Percentiles rank a stretch among this genome's conserved stretches.
Evolutionary conservation across 768 basidiomycete species (phyloP).

Genomic region (Mycena kentingensis): DNA sequence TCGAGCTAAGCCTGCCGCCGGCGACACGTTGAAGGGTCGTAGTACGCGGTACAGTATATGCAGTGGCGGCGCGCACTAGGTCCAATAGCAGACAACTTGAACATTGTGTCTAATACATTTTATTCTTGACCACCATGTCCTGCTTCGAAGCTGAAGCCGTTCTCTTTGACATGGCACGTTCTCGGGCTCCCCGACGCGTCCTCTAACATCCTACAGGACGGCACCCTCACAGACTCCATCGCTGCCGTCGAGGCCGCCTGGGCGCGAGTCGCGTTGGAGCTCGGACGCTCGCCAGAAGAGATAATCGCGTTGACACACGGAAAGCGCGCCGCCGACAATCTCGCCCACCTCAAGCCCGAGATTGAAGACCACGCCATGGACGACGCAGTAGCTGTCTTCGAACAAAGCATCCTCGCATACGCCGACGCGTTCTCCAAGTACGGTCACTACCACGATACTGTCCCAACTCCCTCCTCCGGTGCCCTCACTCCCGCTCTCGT

Average conservation of each 20-base stretch:
- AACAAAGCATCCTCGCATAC: conserved; percentile 64
- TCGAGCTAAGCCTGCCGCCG: no score
- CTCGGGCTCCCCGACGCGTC: background rate
- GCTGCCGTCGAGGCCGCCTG: conserved; percentile 75
- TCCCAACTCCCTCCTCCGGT: conserved; percentile 31
- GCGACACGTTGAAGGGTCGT: no score
- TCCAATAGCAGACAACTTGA: no score
- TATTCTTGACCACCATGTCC: no score
- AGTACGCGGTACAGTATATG: no score
- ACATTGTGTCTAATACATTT: no score
- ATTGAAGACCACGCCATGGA: conserved; percentile 60
- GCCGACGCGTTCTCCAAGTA: conserved; percentile 58
- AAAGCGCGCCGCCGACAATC: conserved; percentile 76
- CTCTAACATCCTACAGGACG: conserved; percentile 47
- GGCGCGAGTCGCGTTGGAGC: conserved; percentile 69
- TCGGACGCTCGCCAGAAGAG: conserved; percentile 65
- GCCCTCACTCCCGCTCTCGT: conserved; percentile 44
- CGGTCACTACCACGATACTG: conserved; percentile 35
- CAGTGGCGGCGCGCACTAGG: no score
- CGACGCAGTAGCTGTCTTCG: conserved; percentile 59
- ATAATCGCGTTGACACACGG: conserved; percentile 80
- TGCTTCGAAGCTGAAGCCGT: conserved; percentile 58
- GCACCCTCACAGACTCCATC: conserved; percentile 75
- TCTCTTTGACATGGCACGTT: conserved; percentile 66
- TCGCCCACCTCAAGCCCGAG: conserved; percentile 59